Conservation (phyloP, 305 asterid genomes). For the Withania somnifera region DNA sequence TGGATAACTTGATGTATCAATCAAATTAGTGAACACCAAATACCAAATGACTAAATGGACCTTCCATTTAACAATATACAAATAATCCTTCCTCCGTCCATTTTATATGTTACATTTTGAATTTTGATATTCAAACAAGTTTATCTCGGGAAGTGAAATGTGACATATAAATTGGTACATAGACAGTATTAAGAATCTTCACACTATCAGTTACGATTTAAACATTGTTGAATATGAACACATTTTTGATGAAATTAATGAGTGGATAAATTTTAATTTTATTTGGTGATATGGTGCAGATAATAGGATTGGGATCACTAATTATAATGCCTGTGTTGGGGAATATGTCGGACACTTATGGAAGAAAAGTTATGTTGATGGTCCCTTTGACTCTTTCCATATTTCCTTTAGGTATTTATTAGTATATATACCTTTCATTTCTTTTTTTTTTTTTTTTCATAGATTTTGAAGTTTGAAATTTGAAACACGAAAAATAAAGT, state of each 20-base stretch:
- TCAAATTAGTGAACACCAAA: no score
- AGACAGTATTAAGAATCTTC: background rate
- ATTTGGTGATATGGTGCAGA: slow-evolving; percentile 29
- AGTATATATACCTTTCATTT: background rate
- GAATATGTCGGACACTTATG: slow-evolving; percentile 69
- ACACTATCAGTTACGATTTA: background rate
- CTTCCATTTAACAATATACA: no score
- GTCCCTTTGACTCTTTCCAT: slow-evolving; percentile 66
- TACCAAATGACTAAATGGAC: no score
- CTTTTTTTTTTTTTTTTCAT: no score
- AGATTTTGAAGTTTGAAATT: background rate
- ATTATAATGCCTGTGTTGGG: slow-evolving; percentile 82
- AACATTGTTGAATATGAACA: background rate
- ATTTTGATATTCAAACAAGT: no score
- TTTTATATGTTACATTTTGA: no score
- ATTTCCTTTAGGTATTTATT: slow-evolving; percentile 48
- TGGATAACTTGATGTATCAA: no score
- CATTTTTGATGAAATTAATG: background rate
- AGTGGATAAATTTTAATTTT: background rate
- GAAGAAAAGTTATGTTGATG: slow-evolving; percentile 80
- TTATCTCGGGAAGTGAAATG: no score
- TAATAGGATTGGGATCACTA: slow-evolving; percentile 69
- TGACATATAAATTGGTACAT: no score
- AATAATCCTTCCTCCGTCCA: no score
- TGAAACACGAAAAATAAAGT: no score